phyloP scores from a whole-genome alignment of 768 basidiomycete genomes.

The Suillus luteus region DNA sequence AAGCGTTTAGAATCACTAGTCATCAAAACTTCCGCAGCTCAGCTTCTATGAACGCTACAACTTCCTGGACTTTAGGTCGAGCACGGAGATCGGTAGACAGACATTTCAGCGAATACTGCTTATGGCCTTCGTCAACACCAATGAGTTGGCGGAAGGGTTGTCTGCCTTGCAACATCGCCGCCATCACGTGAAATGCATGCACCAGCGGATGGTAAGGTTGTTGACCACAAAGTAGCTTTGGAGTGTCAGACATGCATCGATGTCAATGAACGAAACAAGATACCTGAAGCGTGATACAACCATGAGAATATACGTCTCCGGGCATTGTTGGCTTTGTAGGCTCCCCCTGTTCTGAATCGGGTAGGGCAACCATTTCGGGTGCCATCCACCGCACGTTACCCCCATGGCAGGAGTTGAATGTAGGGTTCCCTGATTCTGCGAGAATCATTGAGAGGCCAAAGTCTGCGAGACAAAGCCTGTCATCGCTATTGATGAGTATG shows the following conservation, averaged over 20 bases:
- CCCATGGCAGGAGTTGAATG: slow-evolving; percentile 25
- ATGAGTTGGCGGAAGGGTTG: background rate
- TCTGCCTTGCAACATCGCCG: background rate
- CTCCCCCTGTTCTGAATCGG: slow-evolving; percentile 13
- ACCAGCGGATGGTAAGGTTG: background rate
- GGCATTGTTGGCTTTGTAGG: slow-evolving; percentile 20
- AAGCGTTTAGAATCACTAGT: background rate
- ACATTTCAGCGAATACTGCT: background rate
- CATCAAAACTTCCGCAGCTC: background rate
- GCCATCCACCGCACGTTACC: slow-evolving; percentile 45
- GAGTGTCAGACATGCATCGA: background rate
- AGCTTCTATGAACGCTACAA: background rate
- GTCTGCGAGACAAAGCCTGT: slow-evolving; percentile 29
- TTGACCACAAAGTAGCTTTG: background rate
- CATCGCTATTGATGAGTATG: slow-evolving; percentile 19
- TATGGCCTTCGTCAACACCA: background rate
- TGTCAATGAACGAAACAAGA: slow-evolving; percentile 8
- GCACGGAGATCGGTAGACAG: background rate
- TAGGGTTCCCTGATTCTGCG: slow-evolving; percentile 10
- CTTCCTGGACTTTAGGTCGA: background rate
- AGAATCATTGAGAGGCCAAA: slow-evolving; percentile 32
- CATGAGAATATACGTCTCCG: slow-evolving; percentile 43
- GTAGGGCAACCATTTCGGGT: slow-evolving; percentile 33
- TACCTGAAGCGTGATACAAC: slow-evolving; percentile 36
- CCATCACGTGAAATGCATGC: background rate